A percentile compares a stretch with the other conserved stretches of the same genome.
Evolutionary conservation across 306 rosid genomes (phyloP).

Genomic region (Senna tora): DNA sequence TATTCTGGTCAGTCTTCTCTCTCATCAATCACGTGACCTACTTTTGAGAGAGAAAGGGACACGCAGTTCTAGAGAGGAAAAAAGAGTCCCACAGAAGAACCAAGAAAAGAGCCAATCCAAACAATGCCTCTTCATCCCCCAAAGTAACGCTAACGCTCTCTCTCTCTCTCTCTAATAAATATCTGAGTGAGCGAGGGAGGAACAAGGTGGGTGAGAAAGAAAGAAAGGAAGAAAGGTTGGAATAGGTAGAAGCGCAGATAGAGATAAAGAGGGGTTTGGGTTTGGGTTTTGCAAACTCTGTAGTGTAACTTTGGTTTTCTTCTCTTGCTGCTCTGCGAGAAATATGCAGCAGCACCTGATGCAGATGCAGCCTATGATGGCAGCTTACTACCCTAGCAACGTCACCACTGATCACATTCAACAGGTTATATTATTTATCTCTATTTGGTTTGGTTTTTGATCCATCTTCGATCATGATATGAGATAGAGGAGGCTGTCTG

Average conservation of each 20-base stretch:
- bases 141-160: too few relatives aligned
- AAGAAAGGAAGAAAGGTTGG: constrained; percentile 24
- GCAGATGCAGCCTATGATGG: constrained; percentile 99
- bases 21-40: constrained; percentile 67
- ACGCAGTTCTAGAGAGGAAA: constrained; percentile 50
- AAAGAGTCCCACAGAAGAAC: constrained; percentile 26
- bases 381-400: constrained; percentile 96
- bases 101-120: constrained; percentile 42
- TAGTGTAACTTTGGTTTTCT: too few relatives aligned
- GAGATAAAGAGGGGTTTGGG: constrained; percentile 20
- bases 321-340: constrained; percentile 35
- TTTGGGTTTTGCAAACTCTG: constrained; percentile 41
- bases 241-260: constrained; percentile 2
- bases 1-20: not conserved
- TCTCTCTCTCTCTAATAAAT: not conserved
- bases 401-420: constrained; percentile 99
- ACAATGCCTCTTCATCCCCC: too few relatives aligned
- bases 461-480: too few relatives aligned
- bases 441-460: too few relatives aligned
- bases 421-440: too few relatives aligned
- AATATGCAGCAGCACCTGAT: constrained; percentile 99
- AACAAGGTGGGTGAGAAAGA: too few relatives aligned
- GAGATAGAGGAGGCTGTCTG: too few relatives aligned
- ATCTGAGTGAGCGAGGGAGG: constrained; percentile 28
- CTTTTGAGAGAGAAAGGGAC: constrained; percentile 37